Conservation (phyloP, 2,329 filamentous ascomycete genomes). For the Hypoxylon rubiginosum region DNA sequence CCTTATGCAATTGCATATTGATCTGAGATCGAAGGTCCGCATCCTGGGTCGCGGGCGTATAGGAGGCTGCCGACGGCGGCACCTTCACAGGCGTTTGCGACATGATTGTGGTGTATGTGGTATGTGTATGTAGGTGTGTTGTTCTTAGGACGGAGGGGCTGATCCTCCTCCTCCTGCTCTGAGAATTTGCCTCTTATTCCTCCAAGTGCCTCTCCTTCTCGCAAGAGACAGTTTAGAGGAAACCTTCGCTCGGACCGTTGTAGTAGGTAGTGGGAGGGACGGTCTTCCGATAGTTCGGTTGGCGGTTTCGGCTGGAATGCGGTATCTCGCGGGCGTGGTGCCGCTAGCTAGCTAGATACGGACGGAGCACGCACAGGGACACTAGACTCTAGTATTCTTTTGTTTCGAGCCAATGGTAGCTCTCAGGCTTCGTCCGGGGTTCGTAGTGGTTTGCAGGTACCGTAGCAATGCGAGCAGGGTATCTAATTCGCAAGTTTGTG, state of each 20-base stretch:
- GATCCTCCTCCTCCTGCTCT: constrained; percentile 14
- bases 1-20: constrained; percentile 69
- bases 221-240: neutral
- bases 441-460: neutral
- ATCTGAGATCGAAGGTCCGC: constrained; percentile 73
- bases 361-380: neutral
- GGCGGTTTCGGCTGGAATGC: constrained; percentile 26
- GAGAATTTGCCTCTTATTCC: neutral
- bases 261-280: constrained; percentile 2
- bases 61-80: constrained; percentile 69
- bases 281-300: constrained; percentile 9
- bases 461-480: neutral
- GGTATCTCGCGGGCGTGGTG: constrained; percentile 4
- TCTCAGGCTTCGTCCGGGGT: no score
- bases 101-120: constrained; percentile 52
- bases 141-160: constrained; percentile 16
- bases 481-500: constrained; percentile 7
- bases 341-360: neutral
- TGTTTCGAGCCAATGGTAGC: neutral
- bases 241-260: constrained; percentile 10
- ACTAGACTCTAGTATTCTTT: neutral
- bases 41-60: constrained; percentile 72
- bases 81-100: constrained; percentile 72
- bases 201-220: neutral
- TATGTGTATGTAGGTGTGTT: neutral